Percentiles rank a stretch among this genome's conserved stretches.
Conservation (phyloP, 2,329 filamentous ascomycete genomes). For the Curvularia sp. region DNA sequence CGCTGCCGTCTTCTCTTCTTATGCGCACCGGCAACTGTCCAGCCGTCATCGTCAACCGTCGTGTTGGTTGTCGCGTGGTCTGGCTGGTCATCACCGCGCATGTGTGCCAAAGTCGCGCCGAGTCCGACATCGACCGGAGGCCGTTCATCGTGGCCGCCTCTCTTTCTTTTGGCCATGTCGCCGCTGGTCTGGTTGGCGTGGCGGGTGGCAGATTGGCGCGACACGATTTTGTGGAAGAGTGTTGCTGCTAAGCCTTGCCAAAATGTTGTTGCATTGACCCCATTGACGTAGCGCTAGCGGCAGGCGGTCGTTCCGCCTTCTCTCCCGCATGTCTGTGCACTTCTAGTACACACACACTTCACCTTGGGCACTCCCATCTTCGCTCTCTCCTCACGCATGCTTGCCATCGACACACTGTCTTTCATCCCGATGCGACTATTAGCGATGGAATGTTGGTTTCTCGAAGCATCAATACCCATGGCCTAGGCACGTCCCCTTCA, state of each 20-base stretch:
- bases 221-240: background rate
- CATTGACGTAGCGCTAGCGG: slow-evolving; percentile 8
- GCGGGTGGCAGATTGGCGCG: background rate
- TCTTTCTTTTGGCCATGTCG: slow-evolving; percentile 45
- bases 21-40: slow-evolving; percentile 37
- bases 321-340: too few species aligned
- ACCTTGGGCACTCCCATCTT: too few species aligned
- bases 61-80: slow-evolving; percentile 17
- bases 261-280: background rate
- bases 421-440: too few species aligned
- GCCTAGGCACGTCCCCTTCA: too few species aligned
- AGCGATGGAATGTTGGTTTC: too few species aligned
- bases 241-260: background rate
- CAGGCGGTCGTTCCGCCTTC: background rate
- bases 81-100: slow-evolving; percentile 29
- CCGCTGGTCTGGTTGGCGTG: slow-evolving; percentile 10
- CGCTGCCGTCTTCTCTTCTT: slow-evolving; percentile 36
- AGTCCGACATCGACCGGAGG: slow-evolving; percentile 35
- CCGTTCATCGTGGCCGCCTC: slow-evolving; percentile 27
- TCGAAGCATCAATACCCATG: too few species aligned
- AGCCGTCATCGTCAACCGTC: slow-evolving; percentile 29
- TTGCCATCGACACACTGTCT: too few species aligned
- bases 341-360: background rate
- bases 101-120: slow-evolving; percentile 39
- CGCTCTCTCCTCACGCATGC: too few species aligned